Base-by-base conservation (phyloP, 2,329 filamentous ascomycete genomes). In the Madurella fahalii region DNA sequence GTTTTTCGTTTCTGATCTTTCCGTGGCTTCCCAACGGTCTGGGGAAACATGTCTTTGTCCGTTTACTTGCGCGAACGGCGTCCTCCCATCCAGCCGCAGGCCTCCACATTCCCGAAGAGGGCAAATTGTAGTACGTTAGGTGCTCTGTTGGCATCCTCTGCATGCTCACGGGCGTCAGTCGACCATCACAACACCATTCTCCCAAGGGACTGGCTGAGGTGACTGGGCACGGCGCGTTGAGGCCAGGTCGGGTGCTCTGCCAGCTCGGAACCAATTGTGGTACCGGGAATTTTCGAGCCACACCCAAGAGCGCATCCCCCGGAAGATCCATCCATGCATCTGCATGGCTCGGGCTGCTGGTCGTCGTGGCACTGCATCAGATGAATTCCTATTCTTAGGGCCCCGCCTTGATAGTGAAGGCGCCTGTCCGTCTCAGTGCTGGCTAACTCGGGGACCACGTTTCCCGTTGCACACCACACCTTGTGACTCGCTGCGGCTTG, bases 301-400 rank as follows among this genome's bases (percentile, higher is more conserved):
- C 37, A 17, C 44, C 46, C 47, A 50, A 51, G 25, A 25, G 40
- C 49, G 44, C 54, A 59, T 61, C n/a, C 49, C 57, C 59, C 58
- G 53, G 56, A 59, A 53, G 53, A 63, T 58, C 57, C 54, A 45
- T 50, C 44, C 53, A 57, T 60, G 57, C 56, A 58, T 52, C 54
- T 55, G 50, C 55, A 46, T n/a, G 40, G 47, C 49, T 41, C 43
- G 50, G 34, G 41, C 45, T 53, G 50, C 54, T 58, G 60, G 56
- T 39, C 58, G 58, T 61, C 63, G 63, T 64, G 63, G 63, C 63
- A 64, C 61, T 63, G 58, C 61, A 55, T 61, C 58, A 54, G 52
- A 58, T 53, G 53, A 45, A 41, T 44, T 58, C 56, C 63, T 63
- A 63, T 63, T 63, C 56, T 63, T 63, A 59, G 63, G 60, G 54